Conservation (phyloP, 768 basidiomycete genomes). For the Agaricus subrufescens region DNA sequence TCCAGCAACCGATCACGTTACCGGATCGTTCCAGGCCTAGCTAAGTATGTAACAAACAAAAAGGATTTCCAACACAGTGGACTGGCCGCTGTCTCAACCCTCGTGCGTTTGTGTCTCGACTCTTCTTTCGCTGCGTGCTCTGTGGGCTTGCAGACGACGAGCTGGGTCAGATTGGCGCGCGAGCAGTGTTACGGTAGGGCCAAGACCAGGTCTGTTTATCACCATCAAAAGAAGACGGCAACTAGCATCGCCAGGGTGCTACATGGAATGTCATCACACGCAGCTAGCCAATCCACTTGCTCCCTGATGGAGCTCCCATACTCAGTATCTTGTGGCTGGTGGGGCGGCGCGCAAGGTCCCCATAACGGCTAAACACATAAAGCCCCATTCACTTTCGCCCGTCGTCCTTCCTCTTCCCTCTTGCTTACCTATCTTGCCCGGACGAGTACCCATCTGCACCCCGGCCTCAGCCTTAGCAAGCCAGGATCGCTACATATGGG, state of each 20-base stretch:
- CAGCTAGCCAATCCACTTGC: background rate
- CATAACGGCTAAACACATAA: background rate
- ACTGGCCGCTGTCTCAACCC: background rate
- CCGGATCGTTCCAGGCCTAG: slow-evolving; percentile 13
- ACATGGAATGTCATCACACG: slow-evolving; percentile 5
- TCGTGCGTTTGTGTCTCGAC: background rate
- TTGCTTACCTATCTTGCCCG: slow-evolving; percentile 43
- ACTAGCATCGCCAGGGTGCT: slow-evolving; percentile 9
- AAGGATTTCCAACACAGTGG: background rate
- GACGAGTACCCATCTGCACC: slow-evolving; percentile 39
- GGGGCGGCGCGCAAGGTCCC: too few species aligned
- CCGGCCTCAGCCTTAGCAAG: slow-evolving; percentile 26
- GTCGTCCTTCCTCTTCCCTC: slow-evolving; percentile 25
- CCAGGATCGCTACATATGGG: slow-evolving; percentile 56
- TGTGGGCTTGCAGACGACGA: background rate
- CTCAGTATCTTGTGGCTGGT: background rate
- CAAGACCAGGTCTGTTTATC: background rate
- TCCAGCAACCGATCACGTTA: slow-evolving; percentile 33
- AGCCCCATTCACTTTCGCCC: slow-evolving; percentile 2
- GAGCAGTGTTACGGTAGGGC: background rate
- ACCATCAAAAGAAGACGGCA: slow-evolving; percentile 10
- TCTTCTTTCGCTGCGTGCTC: background rate
- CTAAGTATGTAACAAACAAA: background rate
- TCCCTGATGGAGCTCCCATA: background rate
- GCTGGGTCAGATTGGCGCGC: background rate